Percentiles rank a stretch among this genome's conserved stretches.
phyloP scores from a whole-genome alignment of 176 grass and related monocot species.

The Cenchrus fungigraminus region DNA sequence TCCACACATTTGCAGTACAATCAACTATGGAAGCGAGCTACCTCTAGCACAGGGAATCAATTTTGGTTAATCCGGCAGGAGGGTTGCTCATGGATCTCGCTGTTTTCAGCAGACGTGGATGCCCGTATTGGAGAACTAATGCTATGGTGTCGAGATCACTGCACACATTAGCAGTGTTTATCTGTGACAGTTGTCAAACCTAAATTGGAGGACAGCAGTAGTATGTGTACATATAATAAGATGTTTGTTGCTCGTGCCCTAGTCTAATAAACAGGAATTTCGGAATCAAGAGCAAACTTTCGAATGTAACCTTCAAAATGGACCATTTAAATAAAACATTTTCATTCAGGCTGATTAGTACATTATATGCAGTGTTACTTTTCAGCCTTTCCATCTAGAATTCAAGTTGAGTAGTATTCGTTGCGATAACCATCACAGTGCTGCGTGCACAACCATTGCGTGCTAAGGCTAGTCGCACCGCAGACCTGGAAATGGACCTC shows the following conservation, averaged over 20 bases:
- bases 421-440: neutral
- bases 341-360: neutral
- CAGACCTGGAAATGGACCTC: too few relatives aligned
- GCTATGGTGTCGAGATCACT: neutral
- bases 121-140: neutral
- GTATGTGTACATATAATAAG: constrained; percentile 25
- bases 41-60: constrained; percentile 97
- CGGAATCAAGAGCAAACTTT: neutral
- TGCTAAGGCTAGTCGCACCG: too few relatives aligned
- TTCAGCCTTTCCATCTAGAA: neutral
- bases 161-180: neutral
- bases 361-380: neutral
- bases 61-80: constrained; percentile 57
- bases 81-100: constrained; percentile 2
- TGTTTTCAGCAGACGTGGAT: constrained; percentile 2
- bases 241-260: constrained; percentile 1
- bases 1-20: constrained; percentile 65
- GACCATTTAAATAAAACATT: constrained; percentile 1
- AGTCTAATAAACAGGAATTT: constrained; percentile 10
- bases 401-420: neutral
- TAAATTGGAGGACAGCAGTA: constrained; percentile 15
- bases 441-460: too few relatives aligned
- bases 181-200: neutral
- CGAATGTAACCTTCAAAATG: neutral
- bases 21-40: constrained; percentile 98